Conservation (phyloP, 768 basidiomycete species). For the Suillus subluteus region DNA sequence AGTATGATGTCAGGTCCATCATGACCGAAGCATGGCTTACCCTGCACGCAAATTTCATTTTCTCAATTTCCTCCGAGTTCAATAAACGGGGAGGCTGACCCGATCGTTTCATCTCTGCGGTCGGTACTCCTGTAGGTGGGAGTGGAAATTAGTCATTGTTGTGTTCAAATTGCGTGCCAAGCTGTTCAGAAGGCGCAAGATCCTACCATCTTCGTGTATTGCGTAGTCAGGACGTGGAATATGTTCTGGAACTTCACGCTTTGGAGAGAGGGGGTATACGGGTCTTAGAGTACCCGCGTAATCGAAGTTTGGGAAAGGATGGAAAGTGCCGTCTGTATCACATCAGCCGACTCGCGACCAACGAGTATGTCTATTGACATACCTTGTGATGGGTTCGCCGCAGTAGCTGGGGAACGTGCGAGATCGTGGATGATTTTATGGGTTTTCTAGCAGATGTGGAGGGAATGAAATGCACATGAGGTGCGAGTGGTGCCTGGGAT, state of each 20-base stretch:
- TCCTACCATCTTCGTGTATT: constrained; percentile 55
- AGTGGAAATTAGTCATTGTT: constrained; percentile 1
- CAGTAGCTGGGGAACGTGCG: constrained; percentile 38
- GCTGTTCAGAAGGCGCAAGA: constrained; percentile 27
- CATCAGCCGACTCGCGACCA: constrained; percentile 8
- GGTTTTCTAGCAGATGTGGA: constrained; percentile 57
- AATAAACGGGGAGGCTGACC: constrained; percentile 71
- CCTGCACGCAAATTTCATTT: constrained; percentile 84
- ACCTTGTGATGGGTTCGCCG: constrained; percentile 11
- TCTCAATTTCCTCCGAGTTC: constrained; percentile 76
- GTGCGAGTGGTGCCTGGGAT: not conserved
- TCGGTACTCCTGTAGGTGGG: constrained; percentile 53
- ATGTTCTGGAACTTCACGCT: constrained; percentile 75
- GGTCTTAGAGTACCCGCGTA: constrained; percentile 84
- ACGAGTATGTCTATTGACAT: not conserved
- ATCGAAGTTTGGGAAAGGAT: constrained; percentile 76
- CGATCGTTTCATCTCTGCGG: constrained; percentile 56
- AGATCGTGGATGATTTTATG: constrained; percentile 81
- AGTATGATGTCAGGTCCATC: not conserved
- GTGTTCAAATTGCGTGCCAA: constrained; percentile 34
- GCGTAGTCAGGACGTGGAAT: constrained; percentile 92
- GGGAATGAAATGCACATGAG: constrained; percentile 14
- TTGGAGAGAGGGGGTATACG: constrained; percentile 84
- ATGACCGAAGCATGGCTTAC: constrained; percentile 48
- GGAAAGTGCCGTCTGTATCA: constrained; percentile 68